A percentile compares a stretch with the other conserved stretches of the same genome.
Conservation (phyloP, 768 basidiomycete species). For the Boletus pseudo-olivaceus region DNA sequence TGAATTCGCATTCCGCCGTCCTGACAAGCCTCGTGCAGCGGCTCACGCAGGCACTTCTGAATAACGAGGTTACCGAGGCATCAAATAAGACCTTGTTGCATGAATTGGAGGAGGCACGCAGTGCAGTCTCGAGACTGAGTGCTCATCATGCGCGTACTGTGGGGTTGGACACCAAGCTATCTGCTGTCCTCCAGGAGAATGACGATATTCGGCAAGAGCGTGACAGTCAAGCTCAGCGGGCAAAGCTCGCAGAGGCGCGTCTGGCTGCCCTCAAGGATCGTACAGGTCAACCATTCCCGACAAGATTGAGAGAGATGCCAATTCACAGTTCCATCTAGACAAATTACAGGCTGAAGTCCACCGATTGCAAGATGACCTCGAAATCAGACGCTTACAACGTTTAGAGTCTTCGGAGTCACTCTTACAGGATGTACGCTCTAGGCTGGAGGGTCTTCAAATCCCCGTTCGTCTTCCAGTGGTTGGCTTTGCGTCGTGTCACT, state of each 20-base stretch:
- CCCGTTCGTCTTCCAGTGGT: slow-evolving; percentile 40
- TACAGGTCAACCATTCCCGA: slow-evolving; percentile 42
- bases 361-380: slow-evolving; percentile 59
- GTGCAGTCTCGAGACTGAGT: slow-evolving; percentile 61
- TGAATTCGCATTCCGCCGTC: not conserved
- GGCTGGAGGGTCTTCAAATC: slow-evolving; percentile 57
- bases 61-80: slow-evolving; percentile 77
- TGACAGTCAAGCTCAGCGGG: slow-evolving; percentile 64
- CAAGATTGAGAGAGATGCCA: not conserved
- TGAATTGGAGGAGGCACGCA: slow-evolving; percentile 72
- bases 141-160: slow-evolving; percentile 66
- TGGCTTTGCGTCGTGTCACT: slow-evolving; percentile 5
- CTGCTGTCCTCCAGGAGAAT: slow-evolving; percentile 63
- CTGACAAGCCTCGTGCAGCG: slow-evolving; percentile 43
- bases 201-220: slow-evolving; percentile 85
- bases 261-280: slow-evolving; percentile 63
- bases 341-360: slow-evolving; percentile 68
- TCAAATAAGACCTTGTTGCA: slow-evolving; percentile 71
- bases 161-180: slow-evolving; percentile 67
- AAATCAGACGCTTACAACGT: slow-evolving; percentile 56
- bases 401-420: slow-evolving; percentile 66
- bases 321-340: slow-evolving; percentile 37
- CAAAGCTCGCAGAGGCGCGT: slow-evolving; percentile 64
- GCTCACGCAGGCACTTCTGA: slow-evolving; percentile 72
- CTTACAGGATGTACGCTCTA: slow-evolving; percentile 59